phyloP scores from a whole-genome alignment of 2,329 filamentous ascomycete genomes.

The Penicillium sp. region DNA sequence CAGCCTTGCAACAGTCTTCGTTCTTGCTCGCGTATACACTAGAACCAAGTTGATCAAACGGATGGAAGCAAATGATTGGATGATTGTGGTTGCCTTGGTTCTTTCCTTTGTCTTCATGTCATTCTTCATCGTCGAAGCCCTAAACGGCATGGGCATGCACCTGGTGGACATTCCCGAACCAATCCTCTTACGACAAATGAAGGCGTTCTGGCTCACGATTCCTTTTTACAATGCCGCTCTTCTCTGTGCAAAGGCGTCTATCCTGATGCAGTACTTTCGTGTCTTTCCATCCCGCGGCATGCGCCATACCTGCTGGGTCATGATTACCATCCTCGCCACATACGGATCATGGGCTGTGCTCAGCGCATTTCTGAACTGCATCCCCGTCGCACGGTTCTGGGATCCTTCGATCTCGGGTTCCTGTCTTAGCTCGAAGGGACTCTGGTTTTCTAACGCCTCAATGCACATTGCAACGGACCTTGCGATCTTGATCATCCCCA shows the following conservation, averaged over 20 bases:
- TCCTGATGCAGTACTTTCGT: conserved; percentile 55
- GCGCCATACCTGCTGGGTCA: conserved; percentile 42
- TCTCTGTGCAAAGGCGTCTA: conserved; percentile 51
- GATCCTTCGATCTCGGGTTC: conserved; percentile 31
- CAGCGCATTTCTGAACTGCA: conserved; percentile 43
- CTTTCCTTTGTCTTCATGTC: conserved; percentile 42
- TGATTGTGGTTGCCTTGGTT: conserved; percentile 40
- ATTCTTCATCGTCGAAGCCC: conserved; percentile 39
- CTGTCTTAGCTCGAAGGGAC: conserved; percentile 45
- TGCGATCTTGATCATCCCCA: conserved; percentile 50
- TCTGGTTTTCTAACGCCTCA: conserved; percentile 52
- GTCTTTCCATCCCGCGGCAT: conserved; percentile 46
- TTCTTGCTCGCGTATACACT: conserved; percentile 39
- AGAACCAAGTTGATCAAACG: conserved; percentile 35
- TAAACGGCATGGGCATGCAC: conserved; percentile 44
- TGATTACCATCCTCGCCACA: conserved; percentile 42
- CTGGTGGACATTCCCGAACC: conserved; percentile 34
- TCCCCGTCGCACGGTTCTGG: conserved; percentile 45
- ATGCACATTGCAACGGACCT: conserved; percentile 53
- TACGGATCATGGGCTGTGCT: conserved; percentile 43
- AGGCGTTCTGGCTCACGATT: conserved; percentile 46
- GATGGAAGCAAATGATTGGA: conserved; percentile 45
- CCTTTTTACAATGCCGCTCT: conserved; percentile 45
- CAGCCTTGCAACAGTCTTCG: conserved; percentile 34
- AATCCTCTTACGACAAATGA: conserved; percentile 39